Evolutionary conservation across 192 early-diverging fungal genomes (phyloP), one percentile per base, ranked within the genome.

Genomic region (Coemansia sp.): DNA sequence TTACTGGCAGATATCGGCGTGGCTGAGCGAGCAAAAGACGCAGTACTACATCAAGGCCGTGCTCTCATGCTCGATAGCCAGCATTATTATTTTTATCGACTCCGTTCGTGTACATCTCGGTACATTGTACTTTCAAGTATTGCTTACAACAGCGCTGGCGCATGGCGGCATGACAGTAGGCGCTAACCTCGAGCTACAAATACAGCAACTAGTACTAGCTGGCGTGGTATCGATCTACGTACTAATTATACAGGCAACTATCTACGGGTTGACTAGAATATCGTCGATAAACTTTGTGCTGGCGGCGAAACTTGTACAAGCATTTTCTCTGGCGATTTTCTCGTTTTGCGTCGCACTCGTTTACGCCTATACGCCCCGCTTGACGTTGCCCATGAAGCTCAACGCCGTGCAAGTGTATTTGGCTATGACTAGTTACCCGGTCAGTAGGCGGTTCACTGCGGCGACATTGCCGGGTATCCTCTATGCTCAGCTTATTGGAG

Each of bases 11-110:
- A n/a, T 22, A 5, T 22, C 38, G 22, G 61, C 16, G 38, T 80
- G 78, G 78, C 61, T 76, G 3, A 18, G 43, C 4, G 44, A 65
- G 15, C 80, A 72, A 64, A 36, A 69, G 13, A 68, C 71, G 4
- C 70, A 76, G 22, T 67, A 81, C 71, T 76, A 76, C 47, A 20
- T 76, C 47, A 81, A 81, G 38, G 80, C 74, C 18, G 73, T 76
- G 43, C 62, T 81, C 0, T 65, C 71, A 53, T 76, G 74, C 22
- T 52, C 65, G 0, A 68, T 81, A n/a, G 46, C 74, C 50, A 71
- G 74, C 53, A 68, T 76, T 0, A 64, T 81, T 0, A 27, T 76
- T 36, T 81, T 76, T 44, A 70, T 81, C 18, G 11, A 15, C 20
- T 62, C 80, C 3, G 38, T 76, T 13, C 80, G 71, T 20, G 2